Base-by-base conservation (phyloP, 257 asterid genomes). In the Apocynum venetum region DNA sequence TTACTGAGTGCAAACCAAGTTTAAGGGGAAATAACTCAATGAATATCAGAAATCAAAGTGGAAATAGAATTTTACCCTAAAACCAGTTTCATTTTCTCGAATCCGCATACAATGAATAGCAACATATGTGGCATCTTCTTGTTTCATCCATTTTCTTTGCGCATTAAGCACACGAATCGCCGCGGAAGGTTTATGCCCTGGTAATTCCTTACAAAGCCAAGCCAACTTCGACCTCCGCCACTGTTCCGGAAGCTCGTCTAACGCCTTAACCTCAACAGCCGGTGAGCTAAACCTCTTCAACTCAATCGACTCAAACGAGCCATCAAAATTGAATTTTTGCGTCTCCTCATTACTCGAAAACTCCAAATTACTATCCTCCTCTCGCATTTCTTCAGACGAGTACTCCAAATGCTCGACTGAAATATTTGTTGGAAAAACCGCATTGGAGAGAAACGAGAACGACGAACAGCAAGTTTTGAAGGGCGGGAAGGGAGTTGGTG, bases 201-300 rank as follows among this genome's bases (percentile, higher is more conserved):
- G 97, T 60, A 95, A 93, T 82, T 90, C 97, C 85, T 95, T 95
- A 89, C 99, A 95, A 43, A 95, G 93, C 99, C 99, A 93, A 76
- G 97, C 99, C 87, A 95, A 80, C 83, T 83, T 92, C 71, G 98
- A 79, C 80, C 99, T 87, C 80, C 97, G 90, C 99, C 99, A 95
- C 87, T 90, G 92, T 55, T 93, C 98, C 49, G 98, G 99, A 12
- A 95, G 89, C 71, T 93, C 99, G 6, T 91, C 97, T 48, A 95
- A 88, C 88, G 89, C 90, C 82, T 72, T 86, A 61, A 95, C 92
- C 79, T 88, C 96, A 80, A 93, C 86, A 25, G 77, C 74, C 57
- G 92, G 94, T 43, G 98, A 87, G 60, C 82, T 88, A 25, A 88
- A 82, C 83, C 89, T 85, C 76, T 84, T 87, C 90, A 89, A 49